These are phyloP conservation scores for Calonectria ilicicola DNA, from an alignment of 2,329 filamentous ascomycete genomes.

Conservation along the genomic window DNA sequence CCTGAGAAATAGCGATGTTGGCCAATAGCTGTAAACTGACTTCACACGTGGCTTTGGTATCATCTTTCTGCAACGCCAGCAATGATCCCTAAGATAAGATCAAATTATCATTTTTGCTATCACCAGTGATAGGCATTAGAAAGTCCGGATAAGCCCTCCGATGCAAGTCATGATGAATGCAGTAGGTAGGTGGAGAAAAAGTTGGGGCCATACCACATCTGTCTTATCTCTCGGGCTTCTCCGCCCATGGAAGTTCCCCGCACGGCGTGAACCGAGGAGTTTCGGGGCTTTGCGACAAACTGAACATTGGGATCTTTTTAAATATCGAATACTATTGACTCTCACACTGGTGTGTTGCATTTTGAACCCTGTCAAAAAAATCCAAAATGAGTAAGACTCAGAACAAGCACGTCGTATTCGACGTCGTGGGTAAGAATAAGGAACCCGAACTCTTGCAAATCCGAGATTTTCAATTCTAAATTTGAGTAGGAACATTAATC, in stretches of 20 bases:
- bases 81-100: background rate
- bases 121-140: background rate
- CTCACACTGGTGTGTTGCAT: background rate
- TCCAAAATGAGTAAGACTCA: background rate
- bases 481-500: background rate
- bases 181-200: background rate
- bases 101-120: background rate
- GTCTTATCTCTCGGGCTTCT: background rate
- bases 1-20: no score
- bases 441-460: background rate
- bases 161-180: background rate
- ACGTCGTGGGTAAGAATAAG: conserved; percentile 7
- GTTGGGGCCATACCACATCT: background rate
- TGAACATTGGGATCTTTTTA: background rate
- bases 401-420: conserved; percentile 13
- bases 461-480: background rate
- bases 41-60: background rate
- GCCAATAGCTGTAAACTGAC: no score
- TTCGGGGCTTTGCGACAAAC: background rate
- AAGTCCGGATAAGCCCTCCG: background rate
- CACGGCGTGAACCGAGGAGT: background rate
- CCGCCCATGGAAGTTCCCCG: background rate
- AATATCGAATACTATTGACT: no score
- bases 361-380: background rate
- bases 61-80: background rate